Percentiles rank a stretch among this genome's conserved stretches.
Conservation (phyloP, 306 rosid species). For the Pterocarpus macrocarpus region DNA sequence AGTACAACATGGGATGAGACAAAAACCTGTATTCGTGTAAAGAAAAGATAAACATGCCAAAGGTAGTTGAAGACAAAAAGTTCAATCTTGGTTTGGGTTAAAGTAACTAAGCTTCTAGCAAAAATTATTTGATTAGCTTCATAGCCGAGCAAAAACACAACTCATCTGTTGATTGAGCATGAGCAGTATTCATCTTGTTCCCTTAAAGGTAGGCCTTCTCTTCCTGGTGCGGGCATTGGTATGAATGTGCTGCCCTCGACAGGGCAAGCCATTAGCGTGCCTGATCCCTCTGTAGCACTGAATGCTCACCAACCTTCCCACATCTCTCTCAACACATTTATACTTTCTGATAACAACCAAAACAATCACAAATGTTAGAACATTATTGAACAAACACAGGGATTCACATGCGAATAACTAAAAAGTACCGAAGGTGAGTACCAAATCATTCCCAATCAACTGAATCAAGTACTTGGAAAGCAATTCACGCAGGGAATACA, state of each 20-base stretch:
- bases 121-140: slow-evolving; percentile 46
- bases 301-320: slow-evolving; percentile 58
- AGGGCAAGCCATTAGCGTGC: slow-evolving; percentile 62
- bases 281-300: slow-evolving; percentile 73
- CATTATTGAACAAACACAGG: slow-evolving; percentile 9
- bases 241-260: slow-evolving; percentile 77
- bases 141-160: slow-evolving; percentile 37
- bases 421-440: slow-evolving; percentile 26
- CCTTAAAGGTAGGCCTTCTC: slow-evolving; percentile 48
- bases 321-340: slow-evolving; percentile 59
- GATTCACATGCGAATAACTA: not conserved
- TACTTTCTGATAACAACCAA: slow-evolving; percentile 49
- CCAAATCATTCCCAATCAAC: slow-evolving; percentile 87
- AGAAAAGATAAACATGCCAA: slow-evolving; percentile 30
- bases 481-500: slow-evolving; percentile 65
- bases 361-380: not conserved
- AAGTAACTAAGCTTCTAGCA: slow-evolving; percentile 8
- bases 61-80: slow-evolving; percentile 15
- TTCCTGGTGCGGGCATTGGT: slow-evolving; percentile 71
- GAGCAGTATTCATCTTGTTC: slow-evolving; percentile 45
- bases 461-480: slow-evolving; percentile 65
- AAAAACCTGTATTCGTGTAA: too few species aligned
- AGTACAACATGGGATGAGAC: too few species aligned
- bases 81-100: slow-evolving; percentile 3
- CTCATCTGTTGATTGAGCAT: slow-evolving; percentile 39